Evolutionary conservation across 257 asterid species (phyloP), one percentile per base, ranked within the genome.

Genomic region (Solanum rostratum): DNA sequence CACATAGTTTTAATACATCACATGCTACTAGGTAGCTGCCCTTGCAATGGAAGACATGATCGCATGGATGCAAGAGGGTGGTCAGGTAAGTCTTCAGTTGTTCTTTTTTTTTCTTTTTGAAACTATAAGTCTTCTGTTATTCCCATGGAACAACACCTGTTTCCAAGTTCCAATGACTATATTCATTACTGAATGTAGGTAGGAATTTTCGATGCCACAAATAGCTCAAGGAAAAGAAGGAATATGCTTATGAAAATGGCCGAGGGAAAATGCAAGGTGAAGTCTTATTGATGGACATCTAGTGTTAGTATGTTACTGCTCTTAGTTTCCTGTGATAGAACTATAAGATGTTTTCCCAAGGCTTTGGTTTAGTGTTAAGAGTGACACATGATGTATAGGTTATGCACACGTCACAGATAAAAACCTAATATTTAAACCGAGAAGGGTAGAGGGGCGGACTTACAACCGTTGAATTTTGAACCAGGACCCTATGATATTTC

Each of bases 41-140:
- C 93, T 96, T 82, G 99, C 99, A 71, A 92, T 96, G 98, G 99
- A 96, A 89, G 99, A 96, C 87, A 95, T 96, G 99, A 95, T 92
- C 87, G 93, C 98, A 79, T 96, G 99, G 99, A 95, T 96, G 98
- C 98, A 96, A 87, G 99, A 96, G 92, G 99, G 99, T 85, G 99
- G 99, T 80, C 99, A 96, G 94, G 99, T 91, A 87, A 87, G 93
- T 90, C 45, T 30, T 81, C 22, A 10, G 20, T 10, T 85, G 43
- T 78, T 87, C 80, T 18, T 2, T 30, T 2, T 33, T 30, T 30
- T 33, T 33, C 2, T 33, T 33, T 33, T 33, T 4, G 39, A 33
- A 33, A 33, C 39, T 33, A 33, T 91, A 87, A 87, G 93, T 90
- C 45, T 30, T 81, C 19, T 14, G 20, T 10, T 85, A 49, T 71